Conservation (phyloP, 2,329 filamentous ascomycete species). For the Xenosphaeropsis pyriputrescens region DNA sequence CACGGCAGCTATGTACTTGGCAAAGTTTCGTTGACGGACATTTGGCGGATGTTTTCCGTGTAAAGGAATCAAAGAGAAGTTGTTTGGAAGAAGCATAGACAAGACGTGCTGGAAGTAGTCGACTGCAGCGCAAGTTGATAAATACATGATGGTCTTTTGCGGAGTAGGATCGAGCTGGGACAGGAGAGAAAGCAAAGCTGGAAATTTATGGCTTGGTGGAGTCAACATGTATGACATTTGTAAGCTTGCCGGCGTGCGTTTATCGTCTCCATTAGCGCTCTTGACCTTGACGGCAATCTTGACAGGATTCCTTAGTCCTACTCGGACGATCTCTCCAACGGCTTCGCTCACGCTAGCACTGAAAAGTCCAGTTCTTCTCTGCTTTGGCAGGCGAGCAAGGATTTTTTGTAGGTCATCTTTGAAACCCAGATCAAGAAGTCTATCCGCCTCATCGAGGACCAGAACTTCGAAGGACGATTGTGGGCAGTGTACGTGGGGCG, state of each 20-base stretch:
- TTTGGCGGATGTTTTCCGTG: constrained; percentile 88
- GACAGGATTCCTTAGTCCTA: constrained; percentile 85
- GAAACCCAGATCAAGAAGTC: constrained; percentile 85
- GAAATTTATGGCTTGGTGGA: constrained; percentile 67
- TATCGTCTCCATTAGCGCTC: constrained; percentile 61
- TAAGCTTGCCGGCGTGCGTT: constrained; percentile 81
- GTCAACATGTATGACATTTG: constrained; percentile 75
- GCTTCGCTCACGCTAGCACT: constrained; percentile 94
- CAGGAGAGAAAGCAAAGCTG: constrained; percentile 57
- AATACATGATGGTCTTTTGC: constrained; percentile 77
- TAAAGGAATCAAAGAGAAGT: constrained; percentile 60
- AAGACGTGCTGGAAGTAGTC: constrained; percentile 85
- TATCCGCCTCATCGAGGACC: constrained; percentile 88
- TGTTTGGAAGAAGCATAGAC: constrained; percentile 52
- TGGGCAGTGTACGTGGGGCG: constrained; percentile 74
- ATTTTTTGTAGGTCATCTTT: constrained; percentile 83
- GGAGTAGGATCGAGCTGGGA: constrained; percentile 56
- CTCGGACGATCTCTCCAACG: constrained; percentile 80
- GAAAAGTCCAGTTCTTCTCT: constrained; percentile 84
- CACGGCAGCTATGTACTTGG: constrained; percentile 60
- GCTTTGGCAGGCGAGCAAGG: constrained; percentile 72
- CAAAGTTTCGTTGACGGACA: constrained; percentile 78
- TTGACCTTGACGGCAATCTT: constrained; percentile 92
- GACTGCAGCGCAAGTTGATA: constrained; percentile 87
- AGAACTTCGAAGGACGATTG: constrained; percentile 84